phyloP scores from a whole-genome alignment of 1,284 basidiomycete species.

The Stygiomarasmius scandens region DNA sequence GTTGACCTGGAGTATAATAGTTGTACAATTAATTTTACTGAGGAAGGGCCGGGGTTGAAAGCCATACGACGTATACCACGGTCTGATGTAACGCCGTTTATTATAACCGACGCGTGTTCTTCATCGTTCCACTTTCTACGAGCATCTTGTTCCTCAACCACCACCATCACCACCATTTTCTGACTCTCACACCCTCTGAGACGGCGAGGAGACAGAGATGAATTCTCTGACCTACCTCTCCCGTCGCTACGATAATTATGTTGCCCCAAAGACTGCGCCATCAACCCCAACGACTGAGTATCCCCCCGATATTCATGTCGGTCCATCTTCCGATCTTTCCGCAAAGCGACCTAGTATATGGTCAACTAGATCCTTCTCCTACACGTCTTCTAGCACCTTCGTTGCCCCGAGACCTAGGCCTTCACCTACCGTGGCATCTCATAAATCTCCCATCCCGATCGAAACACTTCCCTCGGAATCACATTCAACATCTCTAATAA shows the following conservation, averaged over 20 bases:
- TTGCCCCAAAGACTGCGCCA: constrained; percentile 51
- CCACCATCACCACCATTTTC: neutral
- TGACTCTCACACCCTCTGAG: neutral
- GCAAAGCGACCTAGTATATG: constrained; percentile 58
- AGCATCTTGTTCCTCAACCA: constrained; percentile 1
- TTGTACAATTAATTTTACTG: neutral
- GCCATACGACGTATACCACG: neutral
- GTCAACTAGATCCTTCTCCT: constrained; percentile 57
- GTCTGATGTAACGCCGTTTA: constrained; percentile 2
- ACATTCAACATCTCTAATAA: constrained; percentile 37
- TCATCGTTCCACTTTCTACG: neutral
- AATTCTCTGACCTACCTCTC: constrained; percentile 73
- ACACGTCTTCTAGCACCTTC: constrained; percentile 28
- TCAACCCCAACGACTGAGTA: constrained; percentile 48
- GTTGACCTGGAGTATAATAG: neutral
- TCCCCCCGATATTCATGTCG: constrained; percentile 27
- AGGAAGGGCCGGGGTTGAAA: neutral
- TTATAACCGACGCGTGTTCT: neutral
- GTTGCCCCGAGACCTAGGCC: constrained; percentile 15
- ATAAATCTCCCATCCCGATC: constrained; percentile 29
- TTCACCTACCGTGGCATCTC: constrained; percentile 20
- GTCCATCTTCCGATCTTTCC: constrained; percentile 23
- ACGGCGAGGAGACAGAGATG: constrained; percentile 41
- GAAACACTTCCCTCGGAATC: constrained; percentile 30
- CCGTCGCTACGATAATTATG: constrained; percentile 67